phyloP scores from a whole-genome alignment of 2,329 filamentous ascomycete species.

The Aurifilum marmelostoma region DNA sequence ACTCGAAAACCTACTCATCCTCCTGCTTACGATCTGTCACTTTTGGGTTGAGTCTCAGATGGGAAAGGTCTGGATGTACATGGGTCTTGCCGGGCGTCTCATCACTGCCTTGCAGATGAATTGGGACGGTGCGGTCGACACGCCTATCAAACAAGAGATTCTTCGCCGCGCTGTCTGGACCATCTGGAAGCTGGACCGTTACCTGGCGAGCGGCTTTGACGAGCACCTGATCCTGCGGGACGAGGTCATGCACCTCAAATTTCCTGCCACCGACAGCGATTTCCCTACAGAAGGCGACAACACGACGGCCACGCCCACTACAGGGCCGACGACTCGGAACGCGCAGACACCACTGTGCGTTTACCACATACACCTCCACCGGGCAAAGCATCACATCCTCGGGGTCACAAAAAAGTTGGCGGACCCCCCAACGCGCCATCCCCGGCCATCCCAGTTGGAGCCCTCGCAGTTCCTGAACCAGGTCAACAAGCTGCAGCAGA shows the following conservation, averaged over 20 bases:
- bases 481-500: constrained; percentile 43
- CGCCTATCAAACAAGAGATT: constrained; percentile 43
- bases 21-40: constrained; percentile 43
- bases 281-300: constrained; percentile 34
- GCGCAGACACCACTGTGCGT: constrained; percentile 35
- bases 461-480: constrained; percentile 44
- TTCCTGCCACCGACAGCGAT: constrained; percentile 42
- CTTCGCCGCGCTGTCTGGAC: constrained; percentile 44
- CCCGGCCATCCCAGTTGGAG: constrained; percentile 35
- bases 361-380: constrained; percentile 42
- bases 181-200: constrained; percentile 43
- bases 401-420: constrained; percentile 31
- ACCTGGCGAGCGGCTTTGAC: constrained; percentile 45
- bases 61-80: constrained; percentile 46
- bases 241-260: constrained; percentile 43
- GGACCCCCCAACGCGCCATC: constrained; percentile 30
- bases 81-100: constrained; percentile 42
- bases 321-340: not conserved
- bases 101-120: constrained; percentile 46
- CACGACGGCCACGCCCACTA: not conserved
- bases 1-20: constrained; percentile 34
- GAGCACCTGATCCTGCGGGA: constrained; percentile 44
- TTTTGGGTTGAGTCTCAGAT: constrained; percentile 43
- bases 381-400: constrained; percentile 43
- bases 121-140: constrained; percentile 40